Conservation (phyloP, 2,329 filamentous ascomycete species). For the Lecanoromycetidae sp. region DNA sequence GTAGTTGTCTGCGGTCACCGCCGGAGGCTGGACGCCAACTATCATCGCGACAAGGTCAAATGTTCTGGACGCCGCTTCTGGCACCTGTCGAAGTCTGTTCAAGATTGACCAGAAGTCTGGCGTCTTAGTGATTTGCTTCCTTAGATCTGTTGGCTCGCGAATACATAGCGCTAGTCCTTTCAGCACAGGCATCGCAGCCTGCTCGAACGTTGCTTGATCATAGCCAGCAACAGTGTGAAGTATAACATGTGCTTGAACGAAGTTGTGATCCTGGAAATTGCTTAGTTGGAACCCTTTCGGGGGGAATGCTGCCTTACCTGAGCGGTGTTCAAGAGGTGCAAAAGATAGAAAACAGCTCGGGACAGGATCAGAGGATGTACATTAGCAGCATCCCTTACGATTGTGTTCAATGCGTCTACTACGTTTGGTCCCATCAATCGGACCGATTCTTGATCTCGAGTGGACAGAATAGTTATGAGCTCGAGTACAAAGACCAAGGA, state of each 20-base stretch:
- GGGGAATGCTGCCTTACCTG: conserved; percentile 49
- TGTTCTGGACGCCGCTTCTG: conserved; percentile 61
- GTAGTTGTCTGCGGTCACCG: conserved; percentile 91
- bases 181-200: conserved; percentile 62
- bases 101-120: conserved; percentile 95
- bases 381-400: conserved; percentile 66
- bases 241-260: conserved; percentile 80
- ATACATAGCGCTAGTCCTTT: conserved; percentile 72
- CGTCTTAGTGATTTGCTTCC: conserved; percentile 88
- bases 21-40: conserved; percentile 53
- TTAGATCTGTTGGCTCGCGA: conserved; percentile 60
- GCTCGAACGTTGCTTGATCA: conserved; percentile 62
- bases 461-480: conserved; percentile 68
- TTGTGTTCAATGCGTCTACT: conserved; percentile 64
- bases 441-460: conserved; percentile 63
- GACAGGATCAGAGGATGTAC: conserved; percentile 77
- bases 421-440: conserved; percentile 64
- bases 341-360: conserved; percentile 72
- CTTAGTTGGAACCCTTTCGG: not conserved
- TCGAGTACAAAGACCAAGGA: conserved; percentile 83
- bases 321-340: conserved; percentile 68
- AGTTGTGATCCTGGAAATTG: conserved; percentile 60
- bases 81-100: conserved; percentile 56
- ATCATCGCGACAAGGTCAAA: conserved; percentile 79
- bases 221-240: conserved; percentile 86